These are phyloP conservation scores for Grosmannia clavigera DNA, from an alignment of 2,329 filamentous ascomycete species.

Conservation along the genomic window DNA sequence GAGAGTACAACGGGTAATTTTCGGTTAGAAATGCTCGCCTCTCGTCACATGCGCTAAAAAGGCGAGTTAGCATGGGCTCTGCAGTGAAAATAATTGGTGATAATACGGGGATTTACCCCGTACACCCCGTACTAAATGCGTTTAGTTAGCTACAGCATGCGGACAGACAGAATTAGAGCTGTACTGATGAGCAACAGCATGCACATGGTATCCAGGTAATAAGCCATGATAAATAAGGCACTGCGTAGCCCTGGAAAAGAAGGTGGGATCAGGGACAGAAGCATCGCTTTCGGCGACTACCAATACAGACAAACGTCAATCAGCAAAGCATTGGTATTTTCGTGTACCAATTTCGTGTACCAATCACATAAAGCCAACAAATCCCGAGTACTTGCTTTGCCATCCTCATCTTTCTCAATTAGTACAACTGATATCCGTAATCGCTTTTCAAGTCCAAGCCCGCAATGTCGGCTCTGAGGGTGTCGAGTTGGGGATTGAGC, in stretches of 20 bases:
- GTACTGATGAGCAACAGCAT: neutral
- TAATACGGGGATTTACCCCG: too few species aligned
- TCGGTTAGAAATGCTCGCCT: too few species aligned
- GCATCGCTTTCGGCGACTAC: neutral
- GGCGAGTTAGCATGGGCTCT: neutral
- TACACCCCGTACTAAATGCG: neutral
- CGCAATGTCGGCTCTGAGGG: slow-evolving; percentile 12
- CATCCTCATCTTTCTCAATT: neutral
- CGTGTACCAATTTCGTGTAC: too few species aligned
- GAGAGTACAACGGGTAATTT: too few species aligned
- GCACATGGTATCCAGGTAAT: slow-evolving; percentile 6
- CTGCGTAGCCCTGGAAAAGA: neutral
- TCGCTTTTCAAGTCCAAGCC: slow-evolving; percentile 18
- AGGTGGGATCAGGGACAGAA: neutral
- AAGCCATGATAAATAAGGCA: neutral
- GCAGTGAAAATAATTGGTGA: neutral
- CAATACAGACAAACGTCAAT: neutral
- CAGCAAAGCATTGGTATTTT: neutral
- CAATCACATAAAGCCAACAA: neutral
- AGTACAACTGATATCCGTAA: slow-evolving; percentile 18
- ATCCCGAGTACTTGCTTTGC: too few species aligned
- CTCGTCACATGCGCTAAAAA: too few species aligned
- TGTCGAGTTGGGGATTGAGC: slow-evolving; percentile 11
- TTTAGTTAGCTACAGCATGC: too few species aligned
- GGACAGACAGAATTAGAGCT: too few species aligned